Evolutionary conservation across 2,329 filamentous ascomycete species (phyloP), one percentile per base, ranked within the genome.

Genomic region (Tolypocladium guangdongense): DNA sequence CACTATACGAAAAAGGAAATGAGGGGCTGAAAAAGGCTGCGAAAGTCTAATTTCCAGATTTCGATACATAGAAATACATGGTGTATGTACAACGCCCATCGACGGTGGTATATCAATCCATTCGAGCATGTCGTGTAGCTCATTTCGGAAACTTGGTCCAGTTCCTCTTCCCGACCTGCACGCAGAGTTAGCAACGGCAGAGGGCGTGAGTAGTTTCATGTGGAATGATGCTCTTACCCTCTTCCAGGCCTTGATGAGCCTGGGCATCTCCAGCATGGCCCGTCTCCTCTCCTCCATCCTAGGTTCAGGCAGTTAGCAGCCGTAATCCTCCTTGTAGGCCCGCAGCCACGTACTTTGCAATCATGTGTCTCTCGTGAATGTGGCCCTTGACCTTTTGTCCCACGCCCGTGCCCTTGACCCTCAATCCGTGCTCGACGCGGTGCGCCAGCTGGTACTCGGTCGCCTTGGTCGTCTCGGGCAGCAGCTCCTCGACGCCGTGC

Each of bases 361-460:
- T 85, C 75, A 96, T 76, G 64, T 86, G 87, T 67, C 93, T 83
- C 78, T 99, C 93, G 83, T 91, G 88, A 63, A 83, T 79, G 72
- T 96, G 92, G 70, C 93, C 93, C 86, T 97, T 99, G 69, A 96
- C 92, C 71, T 80, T 84, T 73, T 96, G 85, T 54, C 90, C 92
- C 60, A 90, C 84, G 77, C 93, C 92, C 1, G 92, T 97, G 63
- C 92, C 92, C 81, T 91, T 92, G 55, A 96, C 87, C 57, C 85
- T 79, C 69, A 96, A 68, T 50, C 91, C 92, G 59, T 86, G 79
- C 75, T 95, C 87, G 55, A 90, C 81, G 54, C 88, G 77, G 68
- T 83, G 81, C 63, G 82, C 78, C 64, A 90, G 79, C 68, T 78
- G 83, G 66, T 81, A 79, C 60, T 84, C 86, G 2, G 85, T 86